Conservation (phyloP, 2,329 filamentous ascomycete species). For the Lecanicillium sp. region DNA sequence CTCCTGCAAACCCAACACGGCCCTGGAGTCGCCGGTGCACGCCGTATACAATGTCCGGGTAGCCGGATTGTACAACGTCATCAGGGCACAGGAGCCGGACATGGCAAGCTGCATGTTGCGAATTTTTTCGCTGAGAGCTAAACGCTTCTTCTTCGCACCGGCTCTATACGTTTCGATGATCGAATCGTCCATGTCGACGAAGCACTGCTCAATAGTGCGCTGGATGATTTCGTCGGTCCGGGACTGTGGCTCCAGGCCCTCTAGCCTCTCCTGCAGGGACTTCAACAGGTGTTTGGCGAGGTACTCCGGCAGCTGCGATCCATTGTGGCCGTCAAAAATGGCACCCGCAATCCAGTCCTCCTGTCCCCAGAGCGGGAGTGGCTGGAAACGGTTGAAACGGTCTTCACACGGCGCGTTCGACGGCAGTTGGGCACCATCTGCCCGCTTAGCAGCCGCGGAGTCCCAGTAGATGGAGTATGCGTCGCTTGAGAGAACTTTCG, state of each 20-base stretch:
- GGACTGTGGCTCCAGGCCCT: not conserved
- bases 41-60: conserved; percentile 49
- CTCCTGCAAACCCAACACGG: conserved; percentile 45
- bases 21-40: conserved; percentile 56
- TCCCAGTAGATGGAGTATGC: not conserved
- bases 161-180: conserved; percentile 34
- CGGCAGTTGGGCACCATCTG: conserved; percentile 1
- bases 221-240: not conserved
- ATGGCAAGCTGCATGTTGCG: conserved; percentile 21
- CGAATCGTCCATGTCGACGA: conserved; percentile 44
- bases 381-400: not conserved
- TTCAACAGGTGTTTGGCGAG: conserved; percentile 26
- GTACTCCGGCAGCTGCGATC: conserved; percentile 29
- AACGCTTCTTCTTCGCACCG: conserved; percentile 20
- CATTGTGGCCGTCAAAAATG: conserved; percentile 31
- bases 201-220: not conserved
- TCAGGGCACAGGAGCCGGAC: conserved; percentile 51
- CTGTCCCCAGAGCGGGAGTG: not conserved
- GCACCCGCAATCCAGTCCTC: conserved; percentile 28
- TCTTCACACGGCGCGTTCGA: conserved; percentile 7
- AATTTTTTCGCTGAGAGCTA: conserved; percentile 7
- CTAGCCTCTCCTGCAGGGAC: conserved; percentile 20
- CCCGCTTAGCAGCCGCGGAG: not conserved
- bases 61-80: conserved; percentile 50
- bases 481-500: not conserved